A percentile compares a stretch with the other conserved stretches of the same genome.
phyloP scores from a whole-genome alignment of 257 asterid genomes.

The Apocynum venetum region DNA sequence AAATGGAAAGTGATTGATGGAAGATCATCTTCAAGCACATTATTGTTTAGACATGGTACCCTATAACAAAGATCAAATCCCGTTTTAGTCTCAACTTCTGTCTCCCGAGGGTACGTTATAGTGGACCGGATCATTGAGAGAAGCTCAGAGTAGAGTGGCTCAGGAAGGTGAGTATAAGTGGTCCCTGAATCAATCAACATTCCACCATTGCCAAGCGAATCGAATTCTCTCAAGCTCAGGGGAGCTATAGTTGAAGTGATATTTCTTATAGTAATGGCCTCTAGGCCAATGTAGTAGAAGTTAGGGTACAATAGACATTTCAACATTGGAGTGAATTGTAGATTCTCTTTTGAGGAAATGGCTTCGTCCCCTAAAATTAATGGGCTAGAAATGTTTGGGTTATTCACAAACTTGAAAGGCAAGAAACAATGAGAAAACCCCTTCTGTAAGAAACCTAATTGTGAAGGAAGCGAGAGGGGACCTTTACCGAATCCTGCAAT shows the following conservation, averaged over 20 bases:
- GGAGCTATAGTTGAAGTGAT: constrained; percentile 30
- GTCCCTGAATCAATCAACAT: constrained; percentile 77
- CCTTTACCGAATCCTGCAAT: constrained; percentile 76
- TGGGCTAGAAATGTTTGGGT: constrained; percentile 68
- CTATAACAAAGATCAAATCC: constrained; percentile 65
- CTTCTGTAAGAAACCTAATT: constrained; percentile 57
- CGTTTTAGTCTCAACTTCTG: constrained; percentile 40
- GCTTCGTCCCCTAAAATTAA: constrained; percentile 60
- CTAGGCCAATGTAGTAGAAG: constrained; percentile 63
- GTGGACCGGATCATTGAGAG: constrained; percentile 32
- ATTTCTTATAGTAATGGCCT: constrained; percentile 44
- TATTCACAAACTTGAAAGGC: constrained; percentile 63
- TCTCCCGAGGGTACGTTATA: constrained; percentile 44
- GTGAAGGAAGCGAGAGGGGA: constrained; percentile 68
- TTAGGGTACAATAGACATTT: constrained; percentile 54
- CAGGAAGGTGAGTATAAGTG: constrained; percentile 63
- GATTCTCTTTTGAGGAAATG: constrained; percentile 46
- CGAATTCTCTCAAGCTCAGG: constrained; percentile 45
- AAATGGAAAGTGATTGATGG: constrained; percentile 57
- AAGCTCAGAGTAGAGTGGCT: constrained; percentile 51
- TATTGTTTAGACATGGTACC: constrained; percentile 35
- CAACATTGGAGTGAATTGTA: constrained; percentile 68
- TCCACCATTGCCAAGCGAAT: constrained; percentile 59
- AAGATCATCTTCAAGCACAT: constrained; percentile 26
- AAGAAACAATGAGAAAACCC: constrained; percentile 77